Evolutionary conservation across 352 stramenopile genomes (phyloP), one percentile per base, ranked within the genome.

Genomic region (Globisporangium alternatum): DNA sequence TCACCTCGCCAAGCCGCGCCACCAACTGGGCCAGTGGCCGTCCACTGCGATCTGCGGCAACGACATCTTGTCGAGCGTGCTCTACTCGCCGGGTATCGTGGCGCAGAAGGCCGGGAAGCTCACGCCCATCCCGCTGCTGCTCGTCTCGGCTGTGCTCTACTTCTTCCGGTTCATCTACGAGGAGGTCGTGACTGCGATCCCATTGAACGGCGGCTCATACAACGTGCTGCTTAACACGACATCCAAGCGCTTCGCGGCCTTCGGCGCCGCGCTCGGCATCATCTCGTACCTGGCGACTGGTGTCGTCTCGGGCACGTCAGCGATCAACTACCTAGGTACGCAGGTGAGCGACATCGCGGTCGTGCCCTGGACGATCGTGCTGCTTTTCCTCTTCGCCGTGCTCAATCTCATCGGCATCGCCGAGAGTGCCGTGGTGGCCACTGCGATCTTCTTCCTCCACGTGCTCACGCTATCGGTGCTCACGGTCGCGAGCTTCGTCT

Each of bases 181-280:
- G 41, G 91, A 98, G 66, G 91, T 87, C 1, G 93, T 97, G 55
- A 95, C 77, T 19, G 91, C 91, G 8, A 86, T 98, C 35, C 91
- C 91, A 3, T 78, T 97, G 35, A 97, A 98, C 61, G 91, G 91
- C 31, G 91, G 91, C 13, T 94, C 89, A 9, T 98, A 97, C 72
- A 98, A 97, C 59, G 82, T 97, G 30, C 70, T 98, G 44, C 78
- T 98, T n/a, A 97, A 98, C 68, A 95, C 89, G 9, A 97, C 91
- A 21, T 95, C 80, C 55, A 98, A 98, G 76, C 70, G 78, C 62
- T n/a, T n/a, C n/a, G n/a, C n/a, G n/a, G n/a, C n/a, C n/a, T n/a
- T n/a, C n/a, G n/a, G n/a, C n/a, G 91, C 91, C 5, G 88, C 87
- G 0, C 83, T 98, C 35, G 87, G 89, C 7, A 89, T 98, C 64